Conservation (phyloP, 139 green algal genomes). For the Pseudopediastrum boryanum region DNA sequence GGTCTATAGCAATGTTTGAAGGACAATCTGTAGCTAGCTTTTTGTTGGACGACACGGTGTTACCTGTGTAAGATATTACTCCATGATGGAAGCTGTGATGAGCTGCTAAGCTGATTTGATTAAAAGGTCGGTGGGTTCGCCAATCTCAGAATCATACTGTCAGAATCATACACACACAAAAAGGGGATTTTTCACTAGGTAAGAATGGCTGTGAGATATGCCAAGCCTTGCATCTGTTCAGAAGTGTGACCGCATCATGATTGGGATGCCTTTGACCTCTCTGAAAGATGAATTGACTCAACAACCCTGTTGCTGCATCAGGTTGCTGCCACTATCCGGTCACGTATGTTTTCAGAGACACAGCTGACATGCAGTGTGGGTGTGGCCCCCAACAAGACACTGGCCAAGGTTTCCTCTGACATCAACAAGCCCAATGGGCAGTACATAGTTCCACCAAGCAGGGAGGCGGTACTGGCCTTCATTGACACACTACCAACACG, state of each 20-base stretch:
- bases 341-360: conserved; percentile 54
- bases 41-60: too few relatives aligned
- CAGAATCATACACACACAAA: neutral
- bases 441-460: conserved; percentile 55
- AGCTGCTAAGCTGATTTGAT: too few relatives aligned
- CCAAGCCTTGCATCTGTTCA: neutral
- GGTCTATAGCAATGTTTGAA: too few relatives aligned
- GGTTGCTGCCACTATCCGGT: conserved; percentile 65
- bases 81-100: too few relatives aligned
- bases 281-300: neutral
- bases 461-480: conserved; percentile 65
- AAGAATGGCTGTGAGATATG: neutral
- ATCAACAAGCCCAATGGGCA: conserved; percentile 91
- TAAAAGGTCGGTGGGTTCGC: neutral
- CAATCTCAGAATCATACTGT: neutral
- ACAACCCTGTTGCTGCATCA: conserved; percentile 14
- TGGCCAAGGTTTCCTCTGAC: conserved; percentile 83
- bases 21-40: too few relatives aligned
- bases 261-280: neutral
- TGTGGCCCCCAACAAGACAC: conserved; percentile 79
- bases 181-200: neutral
- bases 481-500: conserved; percentile 71
- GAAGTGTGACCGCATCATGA: neutral
- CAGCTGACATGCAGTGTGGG: conserved; percentile 80
- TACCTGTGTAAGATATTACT: too few relatives aligned